Conservation (phyloP, 2,329 filamentous ascomycete species). For the Ophiostoma himal-ulmi region DNA sequence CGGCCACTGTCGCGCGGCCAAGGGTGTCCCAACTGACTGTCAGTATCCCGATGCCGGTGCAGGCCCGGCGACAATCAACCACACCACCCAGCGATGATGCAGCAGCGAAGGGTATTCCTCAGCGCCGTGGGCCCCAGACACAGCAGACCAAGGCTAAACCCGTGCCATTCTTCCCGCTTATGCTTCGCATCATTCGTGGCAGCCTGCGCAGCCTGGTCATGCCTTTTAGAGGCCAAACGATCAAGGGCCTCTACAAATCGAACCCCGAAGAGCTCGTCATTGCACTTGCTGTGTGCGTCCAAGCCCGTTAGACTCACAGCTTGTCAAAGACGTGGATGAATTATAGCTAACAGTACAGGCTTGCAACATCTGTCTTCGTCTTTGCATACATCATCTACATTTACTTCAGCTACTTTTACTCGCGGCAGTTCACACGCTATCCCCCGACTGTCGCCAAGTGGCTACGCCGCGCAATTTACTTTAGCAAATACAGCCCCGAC, state of each 20-base stretch:
- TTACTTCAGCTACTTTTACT: constrained; percentile 53
- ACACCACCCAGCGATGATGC: constrained; percentile 5
- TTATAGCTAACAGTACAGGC: constrained; percentile 29
- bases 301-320: background rate
- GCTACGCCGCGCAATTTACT: constrained; percentile 79
- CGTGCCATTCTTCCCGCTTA: constrained; percentile 28
- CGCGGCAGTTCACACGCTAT: constrained; percentile 50
- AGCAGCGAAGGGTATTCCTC: background rate
- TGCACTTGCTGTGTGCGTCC: constrained; percentile 39
- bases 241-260: constrained; percentile 37
- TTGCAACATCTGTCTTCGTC: constrained; percentile 33
- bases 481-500: constrained; percentile 70
- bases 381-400: constrained; percentile 38
- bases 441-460: constrained; percentile 69
- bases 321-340: background rate
- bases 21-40: background rate
- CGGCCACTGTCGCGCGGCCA: background rate
- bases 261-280: constrained; percentile 42
- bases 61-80: constrained; percentile 12
- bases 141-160: constrained; percentile 11
- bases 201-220: constrained; percentile 35
- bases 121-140: constrained; percentile 14
- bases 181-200: constrained; percentile 32
- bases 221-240: constrained; percentile 37
- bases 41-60: background rate